Conservation (phyloP, 306 rosid genomes). For the Comarum palustre region DNA sequence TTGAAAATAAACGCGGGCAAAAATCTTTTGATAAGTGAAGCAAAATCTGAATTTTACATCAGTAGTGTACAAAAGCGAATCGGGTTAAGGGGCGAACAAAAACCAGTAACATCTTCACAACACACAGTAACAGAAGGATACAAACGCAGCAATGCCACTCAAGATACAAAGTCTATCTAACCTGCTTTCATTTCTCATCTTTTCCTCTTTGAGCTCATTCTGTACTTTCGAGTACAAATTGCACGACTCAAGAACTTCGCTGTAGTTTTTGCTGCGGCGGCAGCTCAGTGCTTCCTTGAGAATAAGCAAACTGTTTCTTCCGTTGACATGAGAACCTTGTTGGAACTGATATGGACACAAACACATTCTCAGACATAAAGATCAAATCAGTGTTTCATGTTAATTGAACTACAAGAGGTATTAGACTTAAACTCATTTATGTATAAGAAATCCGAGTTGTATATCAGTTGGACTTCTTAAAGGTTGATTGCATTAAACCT, state of each 20-base stretch:
- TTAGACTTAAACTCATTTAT: too few species aligned
- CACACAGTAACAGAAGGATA: slow-evolving; percentile 47
- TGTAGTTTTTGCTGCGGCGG: slow-evolving; percentile 61
- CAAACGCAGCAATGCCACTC: slow-evolving; percentile 39
- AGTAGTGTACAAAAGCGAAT: slow-evolving; percentile 18
- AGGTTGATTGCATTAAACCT: too few species aligned
- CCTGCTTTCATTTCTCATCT: slow-evolving; percentile 76
- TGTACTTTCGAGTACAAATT: slow-evolving; percentile 62
- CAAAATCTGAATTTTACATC: slow-evolving; percentile 32
- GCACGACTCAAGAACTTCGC: slow-evolving; percentile 76
- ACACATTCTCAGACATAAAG: too few species aligned
- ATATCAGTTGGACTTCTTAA: too few species aligned
- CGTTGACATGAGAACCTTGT: slow-evolving; percentile 62
- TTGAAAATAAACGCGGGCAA: neutral
- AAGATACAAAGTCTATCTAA: slow-evolving; percentile 49
- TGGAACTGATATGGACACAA: too few species aligned
- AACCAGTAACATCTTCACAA: slow-evolving; percentile 36
- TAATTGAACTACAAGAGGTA: too few species aligned
- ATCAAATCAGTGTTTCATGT: too few species aligned
- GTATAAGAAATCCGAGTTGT: too few species aligned
- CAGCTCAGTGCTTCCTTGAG: slow-evolving; percentile 77
- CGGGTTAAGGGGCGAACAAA: slow-evolving; percentile 24
- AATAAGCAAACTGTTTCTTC: slow-evolving; percentile 72
- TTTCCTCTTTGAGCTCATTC: slow-evolving; percentile 76
- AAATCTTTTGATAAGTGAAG: slow-evolving; percentile 17